These are phyloP conservation scores for Gracilaria vermiculophylla DNA, from an alignment of 23 red algal genomes.

Conservation along the genomic window DNA sequence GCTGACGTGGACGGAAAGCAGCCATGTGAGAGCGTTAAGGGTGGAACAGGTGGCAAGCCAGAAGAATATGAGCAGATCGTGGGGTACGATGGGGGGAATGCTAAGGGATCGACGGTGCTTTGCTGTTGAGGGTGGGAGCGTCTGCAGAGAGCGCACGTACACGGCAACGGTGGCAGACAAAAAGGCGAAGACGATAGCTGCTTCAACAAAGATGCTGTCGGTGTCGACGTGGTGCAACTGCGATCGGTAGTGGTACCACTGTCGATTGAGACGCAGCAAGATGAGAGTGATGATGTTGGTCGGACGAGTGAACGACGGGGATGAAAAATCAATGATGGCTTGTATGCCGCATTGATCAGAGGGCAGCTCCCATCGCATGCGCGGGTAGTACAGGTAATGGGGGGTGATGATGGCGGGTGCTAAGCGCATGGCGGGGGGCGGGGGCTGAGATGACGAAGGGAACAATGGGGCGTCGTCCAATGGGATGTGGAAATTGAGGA, in stretches of 20 bases:
- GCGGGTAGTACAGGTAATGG: slow-evolving; percentile 29
- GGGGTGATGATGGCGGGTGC: not conserved
- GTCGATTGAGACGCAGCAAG: slow-evolving; percentile 7
- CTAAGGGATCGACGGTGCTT: not conserved
- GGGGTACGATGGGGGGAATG: not conserved
- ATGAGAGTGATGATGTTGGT: slow-evolving; percentile 5
- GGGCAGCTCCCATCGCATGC: slow-evolving; percentile 24
- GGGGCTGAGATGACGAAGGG: not conserved
- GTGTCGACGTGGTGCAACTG: not conserved
- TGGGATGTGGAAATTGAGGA: slow-evolving; percentile 7
- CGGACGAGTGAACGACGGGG: not conserved
- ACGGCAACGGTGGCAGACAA: not conserved
- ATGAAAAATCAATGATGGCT: slow-evolving; percentile 35
- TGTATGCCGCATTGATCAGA: not conserved
- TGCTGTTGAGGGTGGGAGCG: not conserved
- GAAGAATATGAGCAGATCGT: not conserved
- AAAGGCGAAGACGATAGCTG: not conserved
- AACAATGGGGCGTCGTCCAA: slow-evolving; percentile 15
- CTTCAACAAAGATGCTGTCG: not conserved
- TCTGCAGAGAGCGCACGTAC: not conserved
- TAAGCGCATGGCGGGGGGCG: slow-evolving; percentile 8
- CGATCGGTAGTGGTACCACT: slow-evolving; percentile 22
- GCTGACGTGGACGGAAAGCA: not conserved
- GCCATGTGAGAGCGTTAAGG: not conserved
- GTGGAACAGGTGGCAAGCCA: not conserved